A percentile compares a stretch with the other conserved stretches of the same genome.
phyloP scores from a whole-genome alignment of 768 basidiomycete genomes.

The Rhodotorula toruloides region DNA sequence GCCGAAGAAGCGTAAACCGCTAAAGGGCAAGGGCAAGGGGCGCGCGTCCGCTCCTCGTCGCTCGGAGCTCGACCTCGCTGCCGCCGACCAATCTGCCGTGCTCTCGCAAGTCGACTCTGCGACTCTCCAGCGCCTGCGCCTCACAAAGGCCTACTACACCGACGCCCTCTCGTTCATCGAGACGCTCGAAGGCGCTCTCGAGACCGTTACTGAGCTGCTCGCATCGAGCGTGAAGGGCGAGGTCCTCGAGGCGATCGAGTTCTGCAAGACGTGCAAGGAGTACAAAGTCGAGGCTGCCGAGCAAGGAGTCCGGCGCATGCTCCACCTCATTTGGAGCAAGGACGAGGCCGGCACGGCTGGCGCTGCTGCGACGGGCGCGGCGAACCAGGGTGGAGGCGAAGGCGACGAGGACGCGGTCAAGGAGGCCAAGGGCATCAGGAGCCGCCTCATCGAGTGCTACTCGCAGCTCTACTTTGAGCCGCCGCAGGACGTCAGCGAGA shows the following conservation, averaged over 20 bases:
- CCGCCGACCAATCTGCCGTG: constrained; percentile 64
- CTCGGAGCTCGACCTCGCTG: constrained; percentile 57
- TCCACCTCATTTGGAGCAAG: constrained; percentile 95
- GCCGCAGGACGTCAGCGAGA: constrained; percentile 59
- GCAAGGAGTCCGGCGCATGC: constrained; percentile 89
- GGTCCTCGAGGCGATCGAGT: constrained; percentile 57
- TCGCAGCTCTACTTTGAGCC: constrained; percentile 81
- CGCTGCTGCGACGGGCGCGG: constrained; percentile 44
- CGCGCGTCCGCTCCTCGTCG: constrained; percentile 56
- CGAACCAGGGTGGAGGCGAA: constrained; percentile 10
- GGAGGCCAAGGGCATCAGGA: constrained; percentile 81
- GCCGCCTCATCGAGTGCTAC: constrained; percentile 83
- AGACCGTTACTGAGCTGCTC: constrained; percentile 65
- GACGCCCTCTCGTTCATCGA: constrained; percentile 81
- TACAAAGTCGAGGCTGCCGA: constrained; percentile 75
- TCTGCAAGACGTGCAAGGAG: constrained; percentile 74
- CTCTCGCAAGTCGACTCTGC: constrained; percentile 65
- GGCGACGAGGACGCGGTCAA: constrained; percentile 55
- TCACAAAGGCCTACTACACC: constrained; percentile 77
- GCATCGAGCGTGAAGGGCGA: constrained; percentile 62
- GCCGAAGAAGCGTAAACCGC: constrained; percentile 41
- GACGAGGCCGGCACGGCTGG: constrained; percentile 62
- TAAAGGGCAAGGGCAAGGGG: constrained; percentile 49
- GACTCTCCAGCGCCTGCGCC: constrained; percentile 60
- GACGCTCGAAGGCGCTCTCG: constrained; percentile 63